Evolutionary conservation across 306 rosid species (phyloP), one percentile per base, ranked within the genome.

Genomic region (Vigna nakashimae): DNA sequence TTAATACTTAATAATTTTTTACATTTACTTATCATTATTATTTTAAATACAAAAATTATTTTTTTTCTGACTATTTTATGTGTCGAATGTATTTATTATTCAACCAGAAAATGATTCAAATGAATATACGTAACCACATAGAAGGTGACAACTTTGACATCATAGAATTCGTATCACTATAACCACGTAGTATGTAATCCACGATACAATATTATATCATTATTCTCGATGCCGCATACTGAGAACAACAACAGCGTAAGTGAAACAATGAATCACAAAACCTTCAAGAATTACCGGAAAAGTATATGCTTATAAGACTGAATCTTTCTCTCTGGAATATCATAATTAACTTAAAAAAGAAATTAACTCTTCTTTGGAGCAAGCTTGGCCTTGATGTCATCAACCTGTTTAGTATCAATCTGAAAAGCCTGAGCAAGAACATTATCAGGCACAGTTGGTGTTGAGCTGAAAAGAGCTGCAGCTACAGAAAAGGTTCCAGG

Each of bases 401-500:
- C 84, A 72, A 85, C 80, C 42, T 16, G 77, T 46, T 78, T 83
- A 16, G 71, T 17, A 71, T 70, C 83, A 79, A 88, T 82, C 74
- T 88, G 91, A 46, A 85, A 88, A 3, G 91, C 58, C 16, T 78
- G 81, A 1, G 86, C 9, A 64, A 88, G 84, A 3, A 88, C 89
- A 34, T 67, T 60, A 70, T 75, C 84, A 20, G 87, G 83, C 55
- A 85, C 87, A 45, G 74, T 6, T 11, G 87, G 91, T 50, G 76
- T 80, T 15, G 91, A 80, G 0, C 68, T 67, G 48, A 88, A 88
- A 13, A 88, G 78, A 24, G 91, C 76, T 2, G 81, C 75, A 24
- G 89, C 81, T 1, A 88, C 16, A 2, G 87, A 62, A 52, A 85
- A 60, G 7, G 89, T 85, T 12, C 91, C 89, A 36, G 89, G 91